Evolutionary conservation across 192 early-diverging fungal species (phyloP).

Genomic region (Coemansia sp.): DNA sequence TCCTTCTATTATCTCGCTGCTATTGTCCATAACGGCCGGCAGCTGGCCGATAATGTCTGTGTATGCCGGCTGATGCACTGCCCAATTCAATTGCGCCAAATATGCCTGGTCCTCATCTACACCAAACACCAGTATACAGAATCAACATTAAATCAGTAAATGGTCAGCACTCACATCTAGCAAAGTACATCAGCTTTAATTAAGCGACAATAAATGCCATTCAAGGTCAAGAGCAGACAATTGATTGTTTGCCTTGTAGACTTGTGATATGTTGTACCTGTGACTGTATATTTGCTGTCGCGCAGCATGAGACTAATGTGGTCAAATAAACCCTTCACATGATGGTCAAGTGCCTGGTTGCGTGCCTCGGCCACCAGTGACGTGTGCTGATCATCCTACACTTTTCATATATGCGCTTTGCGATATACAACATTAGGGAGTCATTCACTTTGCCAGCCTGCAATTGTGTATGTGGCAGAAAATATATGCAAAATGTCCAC

Average conservation of each 20-base stretch:
- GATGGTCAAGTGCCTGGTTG: conserved; percentile 31
- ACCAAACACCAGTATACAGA: background rate
- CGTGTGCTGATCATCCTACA: conserved; percentile 36
- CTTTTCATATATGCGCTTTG: background rate
- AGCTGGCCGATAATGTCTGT: conserved; percentile 28
- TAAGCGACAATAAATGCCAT: background rate
- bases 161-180: background rate
- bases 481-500: background rate
- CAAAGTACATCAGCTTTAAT: background rate
- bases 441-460: background rate
- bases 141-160: background rate
- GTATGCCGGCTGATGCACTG: conserved; percentile 31
- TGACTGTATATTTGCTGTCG: background rate
- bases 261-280: background rate
- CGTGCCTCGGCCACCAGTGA: conserved; percentile 24
- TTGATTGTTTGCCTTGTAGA: no score
- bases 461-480: background rate
- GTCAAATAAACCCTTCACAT: conserved; percentile 35
- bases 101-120: conserved; percentile 43
- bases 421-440: no score
- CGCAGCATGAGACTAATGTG: conserved; percentile 12
- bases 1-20: conserved; percentile 5
- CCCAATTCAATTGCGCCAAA: conserved; percentile 38
- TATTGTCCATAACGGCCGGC: conserved; percentile 12
- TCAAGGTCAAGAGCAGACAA: background rate